phyloP scores from a whole-genome alignment of 2,329 filamentous ascomycete genomes.

The Pestalotiopsis sp. region DNA sequence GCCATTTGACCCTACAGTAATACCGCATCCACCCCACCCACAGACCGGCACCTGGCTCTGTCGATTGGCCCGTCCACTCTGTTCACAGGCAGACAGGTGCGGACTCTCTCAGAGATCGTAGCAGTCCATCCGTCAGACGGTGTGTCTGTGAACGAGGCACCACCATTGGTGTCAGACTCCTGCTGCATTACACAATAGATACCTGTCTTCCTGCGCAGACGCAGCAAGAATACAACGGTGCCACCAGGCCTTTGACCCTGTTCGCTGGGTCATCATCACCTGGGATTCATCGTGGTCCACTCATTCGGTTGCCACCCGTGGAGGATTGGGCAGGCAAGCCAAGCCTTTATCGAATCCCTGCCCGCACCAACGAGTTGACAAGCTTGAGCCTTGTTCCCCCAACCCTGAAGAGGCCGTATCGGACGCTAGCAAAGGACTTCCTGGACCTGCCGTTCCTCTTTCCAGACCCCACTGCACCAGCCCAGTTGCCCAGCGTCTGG shows the following conservation, averaged over 20 bases:
- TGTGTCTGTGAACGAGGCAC: slow-evolving; percentile 4
- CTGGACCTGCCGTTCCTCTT: slow-evolving; percentile 10
- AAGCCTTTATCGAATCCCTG: slow-evolving; percentile 14
- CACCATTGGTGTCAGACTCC: slow-evolving; percentile 3
- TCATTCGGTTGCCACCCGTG: slow-evolving; percentile 16
- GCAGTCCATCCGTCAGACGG: neutral
- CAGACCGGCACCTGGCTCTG: slow-evolving; percentile 16
- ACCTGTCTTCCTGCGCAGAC: slow-evolving; percentile 5
- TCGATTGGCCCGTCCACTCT: slow-evolving; percentile 26
- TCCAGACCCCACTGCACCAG: slow-evolving; percentile 24
- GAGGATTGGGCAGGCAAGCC: slow-evolving; percentile 18
- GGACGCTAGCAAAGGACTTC: slow-evolving; percentile 11
- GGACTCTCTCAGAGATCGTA: slow-evolving; percentile 11
- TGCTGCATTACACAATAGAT: neutral
- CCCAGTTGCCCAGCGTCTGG: slow-evolving; percentile 22
- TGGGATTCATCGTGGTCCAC: slow-evolving; percentile 11
- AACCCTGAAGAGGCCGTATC: slow-evolving; percentile 13
- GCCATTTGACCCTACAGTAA: slow-evolving; percentile 29
- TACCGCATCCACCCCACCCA: slow-evolving; percentile 30
- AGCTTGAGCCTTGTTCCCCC: slow-evolving; percentile 16
- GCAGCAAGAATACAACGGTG: neutral
- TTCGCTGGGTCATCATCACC: slow-evolving; percentile 1
- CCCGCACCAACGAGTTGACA: slow-evolving; percentile 16
- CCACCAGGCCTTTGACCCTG: neutral
- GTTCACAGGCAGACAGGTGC: slow-evolving; percentile 7